A percentile compares a stretch with the other conserved stretches of the same genome.
These are phyloP conservation scores for Ophiocordyceps camponoti-floridani DNA, from an alignment of 2,329 filamentous ascomycete genomes.

Conservation along the genomic window DNA sequence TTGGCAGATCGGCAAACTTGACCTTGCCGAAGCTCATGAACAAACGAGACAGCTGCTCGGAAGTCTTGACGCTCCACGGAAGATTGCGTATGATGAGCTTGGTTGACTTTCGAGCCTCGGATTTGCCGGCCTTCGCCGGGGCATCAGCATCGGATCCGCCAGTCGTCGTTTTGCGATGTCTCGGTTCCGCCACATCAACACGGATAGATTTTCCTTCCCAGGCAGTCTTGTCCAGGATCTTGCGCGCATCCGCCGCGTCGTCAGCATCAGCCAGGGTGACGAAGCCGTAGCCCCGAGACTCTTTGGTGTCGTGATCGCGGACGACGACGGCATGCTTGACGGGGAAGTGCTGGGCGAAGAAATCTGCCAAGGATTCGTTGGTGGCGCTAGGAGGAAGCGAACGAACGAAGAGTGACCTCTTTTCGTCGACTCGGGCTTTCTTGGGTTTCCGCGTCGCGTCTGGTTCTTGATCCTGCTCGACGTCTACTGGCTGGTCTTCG, in stretches of 20 bases:
- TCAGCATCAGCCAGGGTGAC: constrained; percentile 91
- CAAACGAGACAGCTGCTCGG: constrained; percentile 59
- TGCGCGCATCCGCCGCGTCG: constrained; percentile 66
- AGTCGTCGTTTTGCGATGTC: constrained; percentile 45
- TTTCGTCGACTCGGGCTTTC: constrained; percentile 39
- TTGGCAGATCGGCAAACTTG: constrained; percentile 71
- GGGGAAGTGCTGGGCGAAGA: constrained; percentile 88
- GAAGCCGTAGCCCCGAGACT: constrained; percentile 86
- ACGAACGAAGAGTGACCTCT: constrained; percentile 74
- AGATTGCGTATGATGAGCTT: constrained; percentile 84
- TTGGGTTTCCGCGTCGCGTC: constrained; percentile 21
- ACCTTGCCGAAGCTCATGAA: constrained; percentile 87
- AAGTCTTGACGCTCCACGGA: constrained; percentile 85
- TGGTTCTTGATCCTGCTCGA: constrained; percentile 8
- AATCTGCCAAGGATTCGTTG: constrained; percentile 63
- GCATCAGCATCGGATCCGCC: constrained; percentile 21
- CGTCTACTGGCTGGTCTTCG: constrained; percentile 6
- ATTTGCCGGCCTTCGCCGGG: constrained; percentile 35
- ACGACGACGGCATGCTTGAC: constrained; percentile 95
- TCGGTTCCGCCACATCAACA: constrained; percentile 73
- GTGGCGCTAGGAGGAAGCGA: constrained; percentile 65
- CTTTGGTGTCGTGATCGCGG: constrained; percentile 65
- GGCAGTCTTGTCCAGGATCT: constrained; percentile 60
- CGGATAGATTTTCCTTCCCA: constrained; percentile 69
- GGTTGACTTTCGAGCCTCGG: constrained; percentile 41